Conservation (phyloP, 306 rosid genomes). For the Ormosia emarginata region DNA sequence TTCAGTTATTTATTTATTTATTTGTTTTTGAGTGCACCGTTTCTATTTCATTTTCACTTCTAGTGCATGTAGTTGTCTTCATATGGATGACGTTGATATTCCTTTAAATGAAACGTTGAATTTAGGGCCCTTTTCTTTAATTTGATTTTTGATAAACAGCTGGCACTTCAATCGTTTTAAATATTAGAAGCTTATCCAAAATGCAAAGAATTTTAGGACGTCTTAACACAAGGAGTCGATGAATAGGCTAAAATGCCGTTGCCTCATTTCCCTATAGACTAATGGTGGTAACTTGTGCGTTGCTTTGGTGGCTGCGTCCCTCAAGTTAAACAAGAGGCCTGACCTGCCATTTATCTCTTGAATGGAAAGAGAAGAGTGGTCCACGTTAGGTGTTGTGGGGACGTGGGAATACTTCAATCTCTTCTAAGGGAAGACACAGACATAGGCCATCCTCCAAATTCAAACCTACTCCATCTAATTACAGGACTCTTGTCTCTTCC, state of each 20-base stretch:
- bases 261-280: background rate
- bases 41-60: background rate
- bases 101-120: background rate
- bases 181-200: background rate
- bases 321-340: too few species aligned
- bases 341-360: too few species aligned
- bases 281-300: too few species aligned
- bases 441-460: background rate
- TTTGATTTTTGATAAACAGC: background rate
- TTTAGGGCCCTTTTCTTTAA: background rate
- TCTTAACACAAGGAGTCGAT: background rate
- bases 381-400: conserved; percentile 21
- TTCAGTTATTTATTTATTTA: background rate
- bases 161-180: background rate
- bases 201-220: background rate
- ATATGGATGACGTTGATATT: background rate
- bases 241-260: background rate
- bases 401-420: background rate
- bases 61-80: background rate
- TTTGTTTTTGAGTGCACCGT: too few species aligned
- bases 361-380: background rate
- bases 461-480: conserved; percentile 13
- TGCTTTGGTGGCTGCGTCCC: too few species aligned
- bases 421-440: background rate
- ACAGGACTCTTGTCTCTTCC: background rate